Base-by-base conservation (phyloP, 345 rosid genomes). In the Passiflora organensis region DNA sequence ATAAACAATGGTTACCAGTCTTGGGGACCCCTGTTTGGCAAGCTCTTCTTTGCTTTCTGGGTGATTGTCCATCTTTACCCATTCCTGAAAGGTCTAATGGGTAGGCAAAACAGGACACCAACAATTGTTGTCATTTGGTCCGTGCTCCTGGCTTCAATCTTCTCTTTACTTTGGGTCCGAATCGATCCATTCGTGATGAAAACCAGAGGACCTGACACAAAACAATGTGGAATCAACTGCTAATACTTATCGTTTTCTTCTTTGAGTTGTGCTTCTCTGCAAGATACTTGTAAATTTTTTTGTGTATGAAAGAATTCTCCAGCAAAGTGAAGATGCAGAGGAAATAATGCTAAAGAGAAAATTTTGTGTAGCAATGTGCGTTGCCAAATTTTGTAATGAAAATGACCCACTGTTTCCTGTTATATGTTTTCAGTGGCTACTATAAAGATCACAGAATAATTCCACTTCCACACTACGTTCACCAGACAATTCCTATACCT, bases 61-160 rank as follows among this genome's bases (percentile, higher is more conserved):
- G 97, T 86, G 70, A 93, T 93, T 53, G 74, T 87, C 62, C 96
- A 86, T 80, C 91, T 93, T 70, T 93, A 93, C 68, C 95, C 95
- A 11, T 93, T 93, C 96, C 94, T 89, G 36, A 89, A 93, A 78
- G 97, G 97, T 73, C 77, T 93, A 32, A 93, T 89, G 99, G 99
- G 95, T 44, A 73, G 82, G 57, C 97, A 93, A 71, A 89, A 93
- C 80, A 69, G 99, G 66, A 89, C 97, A 19, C 99, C 95, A 2
- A 93, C 97, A 36, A 93, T 93, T 60, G 95, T 89, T 51, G 95
- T 93, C 47, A 89, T 93, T 47, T 93, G 99, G 99, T 93, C 95
- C 6, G 72, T 93, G 36, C 87, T 93, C 25, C 60, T 93, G 73
- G 95, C 96, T 16, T 93, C 96, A 17, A 86, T 89, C 77, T 89